Evolutionary conservation across 2,329 filamentous ascomycete species (phyloP).

Genomic region (Zasmidium citrigriseum): DNA sequence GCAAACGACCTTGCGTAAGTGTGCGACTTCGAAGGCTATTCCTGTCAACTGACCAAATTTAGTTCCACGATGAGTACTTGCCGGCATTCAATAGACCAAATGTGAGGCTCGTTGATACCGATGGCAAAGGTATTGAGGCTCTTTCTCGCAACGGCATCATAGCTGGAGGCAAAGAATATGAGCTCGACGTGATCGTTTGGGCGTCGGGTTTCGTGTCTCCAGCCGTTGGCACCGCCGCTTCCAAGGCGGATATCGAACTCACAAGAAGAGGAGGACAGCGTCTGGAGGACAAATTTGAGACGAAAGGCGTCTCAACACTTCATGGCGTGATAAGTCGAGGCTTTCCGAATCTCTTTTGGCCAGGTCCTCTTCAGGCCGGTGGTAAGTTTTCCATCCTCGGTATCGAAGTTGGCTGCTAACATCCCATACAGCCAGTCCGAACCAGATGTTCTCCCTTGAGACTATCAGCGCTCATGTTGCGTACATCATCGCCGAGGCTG

Average conservation of each 20-base stretch:
- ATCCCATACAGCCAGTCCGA: not conserved
- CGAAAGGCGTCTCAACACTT: slow-evolving; percentile 50
- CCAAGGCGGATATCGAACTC: slow-evolving; percentile 25
- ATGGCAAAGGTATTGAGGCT: slow-evolving; percentile 53
- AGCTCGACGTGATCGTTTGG: slow-evolving; percentile 50
- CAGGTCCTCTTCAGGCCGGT: slow-evolving; percentile 45
- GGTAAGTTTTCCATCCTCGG: slow-evolving; percentile 1
- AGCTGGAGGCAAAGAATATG: slow-evolving; percentile 50
- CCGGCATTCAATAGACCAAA: slow-evolving; percentile 59
- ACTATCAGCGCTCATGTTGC: slow-evolving; percentile 45
- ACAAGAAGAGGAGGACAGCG: slow-evolving; percentile 47
- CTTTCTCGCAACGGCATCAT: slow-evolving; percentile 52
- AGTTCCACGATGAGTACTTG: slow-evolving; percentile 38
- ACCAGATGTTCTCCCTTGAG: slow-evolving; percentile 40
- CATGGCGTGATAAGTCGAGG: slow-evolving; percentile 52
- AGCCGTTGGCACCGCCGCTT: slow-evolving; percentile 31
- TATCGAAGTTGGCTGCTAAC: not conserved
- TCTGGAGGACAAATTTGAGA: slow-evolving; percentile 44
- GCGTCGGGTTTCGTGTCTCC: slow-evolving; percentile 47
- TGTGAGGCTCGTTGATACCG: slow-evolving; percentile 62
- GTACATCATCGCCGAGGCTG: slow-evolving; percentile 44
- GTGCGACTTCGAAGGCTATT: slow-evolving; percentile 28
- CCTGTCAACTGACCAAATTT: not conserved
- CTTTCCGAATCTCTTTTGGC: slow-evolving; percentile 60
- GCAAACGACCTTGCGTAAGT: slow-evolving; percentile 57